Base-by-base conservation (phyloP, 2,329 filamentous ascomycete genomes). In the Talaromyces atroroseus region DNA sequence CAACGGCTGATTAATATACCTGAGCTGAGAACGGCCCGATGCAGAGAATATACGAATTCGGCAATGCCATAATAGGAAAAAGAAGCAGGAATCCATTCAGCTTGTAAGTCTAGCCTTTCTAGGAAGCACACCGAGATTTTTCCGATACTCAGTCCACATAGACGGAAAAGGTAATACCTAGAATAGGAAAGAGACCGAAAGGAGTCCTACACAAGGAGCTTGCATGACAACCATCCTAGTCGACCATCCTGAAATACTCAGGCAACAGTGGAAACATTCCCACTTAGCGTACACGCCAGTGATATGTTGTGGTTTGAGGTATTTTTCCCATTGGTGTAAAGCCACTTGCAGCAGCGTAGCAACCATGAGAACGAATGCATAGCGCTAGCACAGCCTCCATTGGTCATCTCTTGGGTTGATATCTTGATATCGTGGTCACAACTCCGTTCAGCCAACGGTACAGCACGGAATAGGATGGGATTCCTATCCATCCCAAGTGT, bases 301-400 rank as follows among this genome's bases (percentile, higher is more conserved):
- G 10, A 16, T 36, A 16, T 49, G 21, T 49, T 49, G 1, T 49
- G 7, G 29, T 3, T 49, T 49, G 18, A 49, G 29, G 18, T 49
- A 49, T 49, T 49, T 49, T 49, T 36, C 47, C 34, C 1, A 49
- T 49, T 49, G 18, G 18, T 49, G 26, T 49, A 49, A 34, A 36
- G 29, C 29, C 29, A 49, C 29, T 21, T 49, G 18, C 1, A 49
- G 47, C 18, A 49, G 47, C 16, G 18, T 0, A 49, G 23, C 29
- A 49, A 49, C 29, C 20, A 11, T 1, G 7, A 49, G 18, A 49
- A 49, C 23, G 14, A 38, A 23, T 49, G 11, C 11, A 38, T 1
- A 49, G 11, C 10, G 11, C 12, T 24, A 23, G 18, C 18, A 49
- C 18, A 36, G 20, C 29, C 46, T 49, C 29, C 8, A 49, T 4